Evolutionary conservation across 2,329 filamentous ascomycete species (phyloP).

Genomic region (Claviceps sorghi): DNA sequence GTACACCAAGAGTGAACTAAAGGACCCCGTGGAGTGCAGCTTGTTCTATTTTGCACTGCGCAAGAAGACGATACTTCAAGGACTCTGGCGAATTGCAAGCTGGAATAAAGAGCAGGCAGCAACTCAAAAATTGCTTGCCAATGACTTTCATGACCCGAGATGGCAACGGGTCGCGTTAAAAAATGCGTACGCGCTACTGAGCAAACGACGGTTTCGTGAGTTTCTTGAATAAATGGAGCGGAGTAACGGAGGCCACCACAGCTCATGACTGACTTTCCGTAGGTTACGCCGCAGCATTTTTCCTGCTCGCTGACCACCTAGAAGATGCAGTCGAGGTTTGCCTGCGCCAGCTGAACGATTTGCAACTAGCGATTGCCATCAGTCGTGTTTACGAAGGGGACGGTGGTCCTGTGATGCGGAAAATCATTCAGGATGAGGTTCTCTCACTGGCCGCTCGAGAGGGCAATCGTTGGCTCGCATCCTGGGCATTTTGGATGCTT

Average conservation of each 20-base stretch:
- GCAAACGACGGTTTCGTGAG: constrained; percentile 69
- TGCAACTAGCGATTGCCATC: constrained; percentile 81
- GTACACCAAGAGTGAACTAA: constrained; percentile 75
- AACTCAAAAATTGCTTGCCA: constrained; percentile 68
- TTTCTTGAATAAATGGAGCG: not conserved
- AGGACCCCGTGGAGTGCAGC: constrained; percentile 81
- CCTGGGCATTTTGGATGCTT: constrained; percentile 92
- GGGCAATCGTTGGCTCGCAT: constrained; percentile 85
- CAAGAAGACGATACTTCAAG: constrained; percentile 82
- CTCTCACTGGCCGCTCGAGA: constrained; percentile 62
- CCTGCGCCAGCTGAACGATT: constrained; percentile 71
- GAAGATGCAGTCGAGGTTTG: constrained; percentile 78
- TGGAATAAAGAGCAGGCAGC: constrained; percentile 77
- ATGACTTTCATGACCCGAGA: constrained; percentile 75
- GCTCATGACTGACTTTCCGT: not conserved
- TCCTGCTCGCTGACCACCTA: constrained; percentile 73
- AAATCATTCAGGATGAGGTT: constrained; percentile 66
- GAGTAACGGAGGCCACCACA: not conserved
- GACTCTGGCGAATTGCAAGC: constrained; percentile 84
- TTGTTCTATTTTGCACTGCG: constrained; percentile 80
- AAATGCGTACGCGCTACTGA: constrained; percentile 90
- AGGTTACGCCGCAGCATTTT: constrained; percentile 94
- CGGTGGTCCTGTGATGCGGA: constrained; percentile 54
- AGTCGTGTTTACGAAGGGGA: constrained; percentile 82
- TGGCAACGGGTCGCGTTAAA: constrained; percentile 87